phyloP scores from a whole-genome alignment of 192 early-diverging fungal species.

The Backusella sp. region DNA sequence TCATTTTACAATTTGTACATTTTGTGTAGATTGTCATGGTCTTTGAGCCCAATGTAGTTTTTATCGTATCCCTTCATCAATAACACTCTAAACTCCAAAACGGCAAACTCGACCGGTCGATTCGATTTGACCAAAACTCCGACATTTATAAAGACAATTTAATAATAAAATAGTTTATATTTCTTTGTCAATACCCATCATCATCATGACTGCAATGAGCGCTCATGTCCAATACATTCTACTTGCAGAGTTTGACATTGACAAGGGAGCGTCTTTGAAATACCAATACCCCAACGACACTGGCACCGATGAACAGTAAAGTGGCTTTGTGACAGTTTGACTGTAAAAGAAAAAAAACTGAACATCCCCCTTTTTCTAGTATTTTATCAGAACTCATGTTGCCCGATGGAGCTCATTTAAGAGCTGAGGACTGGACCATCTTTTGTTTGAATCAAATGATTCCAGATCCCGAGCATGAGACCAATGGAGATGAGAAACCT shows the following conservation, averaged over 20 bases:
- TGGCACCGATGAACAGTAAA: slow-evolving; percentile 79
- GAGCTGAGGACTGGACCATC: slow-evolving; percentile 93
- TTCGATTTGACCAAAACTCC: too few species aligned
- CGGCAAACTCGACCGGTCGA: too few species aligned
- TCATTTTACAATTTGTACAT: too few species aligned
- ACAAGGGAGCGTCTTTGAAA: slow-evolving; percentile 83
- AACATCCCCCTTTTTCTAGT: slow-evolving; percentile 32
- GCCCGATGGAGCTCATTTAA: slow-evolving; percentile 91
- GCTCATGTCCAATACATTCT: slow-evolving; percentile 79
- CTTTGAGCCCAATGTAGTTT: too few species aligned
- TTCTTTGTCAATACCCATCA: background rate
- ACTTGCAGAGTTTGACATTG: slow-evolving; percentile 96
- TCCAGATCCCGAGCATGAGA: slow-evolving; percentile 44
- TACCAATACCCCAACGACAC: slow-evolving; percentile 86
- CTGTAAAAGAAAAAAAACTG: background rate
- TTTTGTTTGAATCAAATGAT: slow-evolving; percentile 84
- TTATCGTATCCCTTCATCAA: too few species aligned
- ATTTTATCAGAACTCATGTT: slow-evolving; percentile 91
- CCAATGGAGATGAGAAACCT: slow-evolving; percentile 50
- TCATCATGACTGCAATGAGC: background rate
- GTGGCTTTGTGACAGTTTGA: background rate
- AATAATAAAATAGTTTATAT: background rate
- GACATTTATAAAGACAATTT: too few species aligned
- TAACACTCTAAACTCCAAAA: too few species aligned
- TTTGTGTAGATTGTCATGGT: too few species aligned